These are phyloP conservation scores for Naematelia encephala DNA, from an alignment of 768 basidiomycete genomes.

Conservation along the genomic window DNA sequence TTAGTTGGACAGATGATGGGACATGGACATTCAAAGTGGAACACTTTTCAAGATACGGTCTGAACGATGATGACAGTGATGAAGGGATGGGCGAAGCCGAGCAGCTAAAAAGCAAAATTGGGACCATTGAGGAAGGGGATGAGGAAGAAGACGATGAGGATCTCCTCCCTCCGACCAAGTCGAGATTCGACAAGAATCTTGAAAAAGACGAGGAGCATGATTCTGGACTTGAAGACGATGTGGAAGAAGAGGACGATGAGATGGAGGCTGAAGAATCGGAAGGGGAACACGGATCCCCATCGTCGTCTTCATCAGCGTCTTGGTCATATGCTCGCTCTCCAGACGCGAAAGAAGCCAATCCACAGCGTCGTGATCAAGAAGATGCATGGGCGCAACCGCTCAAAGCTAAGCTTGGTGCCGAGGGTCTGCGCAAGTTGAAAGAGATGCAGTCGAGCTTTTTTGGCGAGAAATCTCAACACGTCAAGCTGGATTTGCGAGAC, in stretches of 20 bases:
- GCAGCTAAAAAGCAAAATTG: background rate
- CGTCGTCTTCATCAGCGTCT: background rate
- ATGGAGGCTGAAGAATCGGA: conserved; percentile 7
- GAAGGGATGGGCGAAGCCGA: conserved; percentile 14
- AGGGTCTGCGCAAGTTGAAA: conserved; percentile 40
- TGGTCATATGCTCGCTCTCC: background rate
- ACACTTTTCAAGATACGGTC: conserved; percentile 63
- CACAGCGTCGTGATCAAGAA: conserved; percentile 3
- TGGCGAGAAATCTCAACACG: conserved; percentile 7
- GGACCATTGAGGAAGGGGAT: conserved; percentile 14
- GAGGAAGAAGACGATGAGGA: conserved; percentile 28
- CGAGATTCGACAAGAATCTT: conserved; percentile 15
- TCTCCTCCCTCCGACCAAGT: conserved; percentile 29
- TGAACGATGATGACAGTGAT: conserved; percentile 37
- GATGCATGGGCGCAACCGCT: conserved; percentile 25
- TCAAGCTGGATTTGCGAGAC: conserved; percentile 6
- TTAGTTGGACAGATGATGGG: conserved; percentile 71
- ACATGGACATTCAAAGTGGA: conserved; percentile 92
- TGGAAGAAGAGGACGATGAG: conserved; percentile 20
- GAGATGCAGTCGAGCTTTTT: conserved; percentile 49
- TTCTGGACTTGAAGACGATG: conserved; percentile 11
- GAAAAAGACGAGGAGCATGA: conserved; percentile 14
- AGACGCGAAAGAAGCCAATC: conserved; percentile 5
- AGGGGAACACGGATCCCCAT: background rate
- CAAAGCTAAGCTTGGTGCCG: conserved; percentile 28